Evolutionary conservation across 2,329 filamentous ascomycete genomes (phyloP).

Genomic region (Didymella lethalis): DNA sequence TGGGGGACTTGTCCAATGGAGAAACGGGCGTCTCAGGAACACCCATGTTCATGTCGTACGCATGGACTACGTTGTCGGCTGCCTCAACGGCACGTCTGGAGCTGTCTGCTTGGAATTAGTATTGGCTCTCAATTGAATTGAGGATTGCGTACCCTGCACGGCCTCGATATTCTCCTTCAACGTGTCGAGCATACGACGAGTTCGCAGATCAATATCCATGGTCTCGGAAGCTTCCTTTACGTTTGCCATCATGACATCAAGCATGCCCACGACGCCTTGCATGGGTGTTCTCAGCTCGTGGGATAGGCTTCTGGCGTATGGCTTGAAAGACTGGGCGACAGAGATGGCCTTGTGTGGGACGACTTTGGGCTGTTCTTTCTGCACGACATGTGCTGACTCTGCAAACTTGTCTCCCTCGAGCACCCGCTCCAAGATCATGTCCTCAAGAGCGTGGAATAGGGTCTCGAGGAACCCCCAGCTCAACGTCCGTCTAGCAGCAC

Average conservation of each 20-base stretch:
- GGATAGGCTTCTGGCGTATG: conserved; percentile 75
- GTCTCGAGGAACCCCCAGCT: conserved; percentile 74
- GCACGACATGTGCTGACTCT: conserved; percentile 34
- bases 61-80: conserved; percentile 77
- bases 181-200: conserved; percentile 65
- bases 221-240: conserved; percentile 71
- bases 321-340: conserved; percentile 70
- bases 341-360: conserved; percentile 65
- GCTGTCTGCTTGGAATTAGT: conserved; percentile 61
- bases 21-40: conserved; percentile 69
- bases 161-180: conserved; percentile 75
- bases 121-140: background rate
- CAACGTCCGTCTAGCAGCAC: conserved; percentile 62
- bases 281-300: conserved; percentile 77
- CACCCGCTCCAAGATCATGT: conserved; percentile 68
- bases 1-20: conserved; percentile 45
- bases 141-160: conserved; percentile 66
- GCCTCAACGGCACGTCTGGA: conserved; percentile 75
- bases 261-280: conserved; percentile 78
- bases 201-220: conserved; percentile 59
- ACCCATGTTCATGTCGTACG: conserved; percentile 78
- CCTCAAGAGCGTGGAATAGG: conserved; percentile 72
- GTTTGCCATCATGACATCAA: conserved; percentile 78
- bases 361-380: conserved; percentile 50
- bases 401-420: conserved; percentile 60